Evolutionary conservation across 2,329 filamentous ascomycete species (phyloP).

Genomic region (Metarhizium humberi): DNA sequence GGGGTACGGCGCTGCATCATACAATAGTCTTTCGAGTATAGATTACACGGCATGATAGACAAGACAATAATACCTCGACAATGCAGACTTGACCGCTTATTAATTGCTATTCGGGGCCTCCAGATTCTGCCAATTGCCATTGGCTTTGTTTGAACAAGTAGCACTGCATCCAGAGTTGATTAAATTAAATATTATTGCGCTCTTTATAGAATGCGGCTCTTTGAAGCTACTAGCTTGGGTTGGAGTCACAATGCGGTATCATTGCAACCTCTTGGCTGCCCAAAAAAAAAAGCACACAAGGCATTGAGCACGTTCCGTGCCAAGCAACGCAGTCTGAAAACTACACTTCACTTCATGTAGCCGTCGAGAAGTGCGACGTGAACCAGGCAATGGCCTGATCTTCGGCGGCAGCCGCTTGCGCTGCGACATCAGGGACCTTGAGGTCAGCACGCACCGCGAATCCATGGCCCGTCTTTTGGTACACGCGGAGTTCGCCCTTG

Average conservation of each 20-base stretch:
- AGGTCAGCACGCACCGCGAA: slow-evolving; percentile 28
- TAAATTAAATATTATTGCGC: too few species aligned
- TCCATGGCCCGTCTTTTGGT: slow-evolving; percentile 30
- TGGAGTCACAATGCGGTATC: background rate
- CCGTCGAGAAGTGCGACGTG: slow-evolving; percentile 12
- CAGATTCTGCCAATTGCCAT: too few species aligned
- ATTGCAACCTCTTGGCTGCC: too few species aligned
- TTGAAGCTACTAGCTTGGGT: background rate
- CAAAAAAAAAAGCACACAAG: too few species aligned
- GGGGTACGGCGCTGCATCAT: background rate
- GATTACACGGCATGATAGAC: background rate
- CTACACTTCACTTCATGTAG: background rate
- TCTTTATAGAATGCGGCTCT: background rate
- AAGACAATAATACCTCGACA: background rate
- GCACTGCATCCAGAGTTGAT: too few species aligned
- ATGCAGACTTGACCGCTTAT: background rate
- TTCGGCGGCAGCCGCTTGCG: slow-evolving; percentile 20
- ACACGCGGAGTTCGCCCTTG: slow-evolving; percentile 27
- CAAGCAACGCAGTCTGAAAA: background rate
- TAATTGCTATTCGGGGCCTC: too few species aligned
- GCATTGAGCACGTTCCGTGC: too few species aligned
- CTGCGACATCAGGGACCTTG: slow-evolving; percentile 12
- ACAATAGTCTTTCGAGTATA: background rate
- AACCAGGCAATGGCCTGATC: slow-evolving; percentile 26
- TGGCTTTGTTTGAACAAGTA: too few species aligned